Base-by-base conservation (phyloP, 768 basidiomycete genomes). In the Mycena capillaripes region DNA sequence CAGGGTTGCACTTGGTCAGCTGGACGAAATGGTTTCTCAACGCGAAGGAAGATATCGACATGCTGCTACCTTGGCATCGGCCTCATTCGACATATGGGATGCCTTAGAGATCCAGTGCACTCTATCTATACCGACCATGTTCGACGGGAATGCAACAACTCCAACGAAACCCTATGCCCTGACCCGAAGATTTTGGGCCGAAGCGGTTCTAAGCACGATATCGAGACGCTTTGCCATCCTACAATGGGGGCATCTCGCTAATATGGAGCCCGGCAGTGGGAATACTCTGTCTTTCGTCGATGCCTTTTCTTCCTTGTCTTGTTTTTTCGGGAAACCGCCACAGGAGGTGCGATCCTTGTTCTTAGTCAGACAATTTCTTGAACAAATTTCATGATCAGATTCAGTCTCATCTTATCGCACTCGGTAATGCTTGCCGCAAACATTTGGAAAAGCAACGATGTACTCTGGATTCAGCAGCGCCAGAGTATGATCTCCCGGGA, bases 61-160 rank as follows among this genome's bases (percentile, higher is more conserved):
- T 69, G 88, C 87, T 19, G 77, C 82, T 52, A 77, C 80, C 42
- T 70, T 90, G 16, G 77, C 82, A n/a, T 79, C 79, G 46, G 79
- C 86, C 73, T 84, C 83, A 14, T 85, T 88, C 71, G 91, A 92
- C 70, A 84, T 87, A 44, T 92, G 89, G 89, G 88, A 91, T 75
- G 85, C 78, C 21, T 76, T 92, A 64, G 82, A 86, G 23, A 73
- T 83, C 17, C 85, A 87, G 74, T 76, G 81, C 32, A 75, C 78
- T 25, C 80, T 81, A 21, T 77, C 84, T 27, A 59, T 86, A 38
- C 85, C 86, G 0, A 66, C 74, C 38, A 72, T 76, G 21, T 78
- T 76, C 29, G 66, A 66, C 19, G 72, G 59, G 57, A 53, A 48
- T 38, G 29, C 40, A 46, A 32, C 46, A 46, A 71, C n/a, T 30